A percentile compares a stretch with the other conserved stretches of the same genome.
Conservation (phyloP, 106 monocot species). For the Apostasia shenzhenica region DNA sequence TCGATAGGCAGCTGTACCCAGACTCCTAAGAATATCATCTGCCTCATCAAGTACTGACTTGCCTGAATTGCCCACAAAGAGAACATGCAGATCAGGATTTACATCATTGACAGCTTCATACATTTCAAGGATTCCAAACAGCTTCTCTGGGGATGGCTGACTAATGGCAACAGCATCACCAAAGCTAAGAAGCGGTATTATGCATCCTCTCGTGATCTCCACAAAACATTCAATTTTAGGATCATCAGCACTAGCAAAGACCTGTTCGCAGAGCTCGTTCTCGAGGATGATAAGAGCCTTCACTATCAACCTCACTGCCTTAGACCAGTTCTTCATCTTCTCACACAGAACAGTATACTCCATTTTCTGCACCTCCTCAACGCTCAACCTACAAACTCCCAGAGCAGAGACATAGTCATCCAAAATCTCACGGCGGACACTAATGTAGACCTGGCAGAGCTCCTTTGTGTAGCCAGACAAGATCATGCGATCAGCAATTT, state of each 20-base stretch:
- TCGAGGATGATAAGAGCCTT: slow-evolving; percentile 22
- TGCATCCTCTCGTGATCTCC: slow-evolving; percentile 31
- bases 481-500: slow-evolving; percentile 48
- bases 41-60: slow-evolving; percentile 23
- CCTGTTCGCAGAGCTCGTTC: slow-evolving; percentile 29
- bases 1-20: slow-evolving; percentile 26
- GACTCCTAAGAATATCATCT: slow-evolving; percentile 14
- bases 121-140: slow-evolving; percentile 14
- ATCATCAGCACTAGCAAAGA: slow-evolving; percentile 13
- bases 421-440: slow-evolving; percentile 27
- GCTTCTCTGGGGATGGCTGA: slow-evolving; percentile 15
- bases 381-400: slow-evolving; percentile 38
- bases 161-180: slow-evolving; percentile 44
- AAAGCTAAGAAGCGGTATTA: slow-evolving; percentile 51
- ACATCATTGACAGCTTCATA: slow-evolving; percentile 19
- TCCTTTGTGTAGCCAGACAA: slow-evolving; percentile 35
- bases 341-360: slow-evolving; percentile 29
- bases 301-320: slow-evolving; percentile 18
- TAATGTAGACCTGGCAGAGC: slow-evolving; percentile 32
- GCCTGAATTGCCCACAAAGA: slow-evolving; percentile 26
- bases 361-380: slow-evolving; percentile 48
- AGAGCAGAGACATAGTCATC: slow-evolving; percentile 44
- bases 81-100: slow-evolving; percentile 16
- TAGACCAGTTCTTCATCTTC: slow-evolving; percentile 46
- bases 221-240: slow-evolving; percentile 26